phyloP scores from a whole-genome alignment of 495 filamentous ascomycete genomes.

The Penicillium atrosanguineum region DNA sequence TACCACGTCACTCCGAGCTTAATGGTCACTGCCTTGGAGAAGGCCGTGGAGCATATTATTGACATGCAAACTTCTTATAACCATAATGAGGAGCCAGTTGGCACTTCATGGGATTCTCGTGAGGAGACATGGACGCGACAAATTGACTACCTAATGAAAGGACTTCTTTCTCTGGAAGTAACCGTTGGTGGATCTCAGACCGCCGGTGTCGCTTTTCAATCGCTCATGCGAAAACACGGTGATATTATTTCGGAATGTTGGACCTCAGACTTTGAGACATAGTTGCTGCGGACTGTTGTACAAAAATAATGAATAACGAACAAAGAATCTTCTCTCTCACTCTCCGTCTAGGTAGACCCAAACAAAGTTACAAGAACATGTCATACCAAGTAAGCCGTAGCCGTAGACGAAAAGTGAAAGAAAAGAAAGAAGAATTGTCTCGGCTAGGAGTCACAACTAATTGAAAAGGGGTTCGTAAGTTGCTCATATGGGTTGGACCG shows the following conservation, averaged over 20 bases:
- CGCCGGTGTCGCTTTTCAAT: slow-evolving; percentile 1
- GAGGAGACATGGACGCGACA: slow-evolving; percentile 7
- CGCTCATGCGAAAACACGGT: slow-evolving; percentile 15
- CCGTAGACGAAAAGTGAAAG: no score
- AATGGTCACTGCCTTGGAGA: slow-evolving; percentile 16
- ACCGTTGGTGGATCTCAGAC: slow-evolving; percentile 29
- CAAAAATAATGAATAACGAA: neutral
- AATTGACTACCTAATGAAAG: slow-evolving; percentile 23
- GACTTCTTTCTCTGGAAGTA: slow-evolving; percentile 20
- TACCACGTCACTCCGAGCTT: slow-evolving; percentile 26
- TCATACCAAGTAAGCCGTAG: no score
- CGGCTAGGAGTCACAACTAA: no score
- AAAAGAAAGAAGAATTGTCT: no score
- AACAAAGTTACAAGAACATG: no score
- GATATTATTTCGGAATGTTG: slow-evolving; percentile 28
- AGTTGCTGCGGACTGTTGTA: neutral
- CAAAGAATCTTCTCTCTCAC: no score
- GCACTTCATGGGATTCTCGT: neutral
- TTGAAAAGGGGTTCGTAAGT: no score
- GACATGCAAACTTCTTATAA: neutral
- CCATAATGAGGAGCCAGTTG: neutral
- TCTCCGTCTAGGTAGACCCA: no score
- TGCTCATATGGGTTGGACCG: no score
- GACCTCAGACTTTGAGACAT: slow-evolving; percentile 17
- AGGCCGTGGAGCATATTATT: slow-evolving; percentile 16